phyloP scores from a whole-genome alignment of 2,329 filamentous ascomycete genomes.

The Apiospora pterosperma region DNA sequence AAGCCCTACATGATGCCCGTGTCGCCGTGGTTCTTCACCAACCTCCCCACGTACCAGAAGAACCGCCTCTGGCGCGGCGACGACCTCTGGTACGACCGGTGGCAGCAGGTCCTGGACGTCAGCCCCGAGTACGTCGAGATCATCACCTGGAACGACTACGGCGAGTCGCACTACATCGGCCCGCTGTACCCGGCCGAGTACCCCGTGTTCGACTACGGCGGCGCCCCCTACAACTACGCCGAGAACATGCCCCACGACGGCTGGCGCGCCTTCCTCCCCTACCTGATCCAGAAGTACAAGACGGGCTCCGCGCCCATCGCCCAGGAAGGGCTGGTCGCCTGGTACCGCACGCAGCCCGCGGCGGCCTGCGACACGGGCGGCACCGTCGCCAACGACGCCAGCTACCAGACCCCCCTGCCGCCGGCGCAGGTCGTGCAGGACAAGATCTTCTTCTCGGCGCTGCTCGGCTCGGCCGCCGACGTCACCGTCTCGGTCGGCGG shows the following conservation, averaged over 20 bases:
- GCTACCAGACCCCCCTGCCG: background rate
- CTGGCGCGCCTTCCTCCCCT: background rate
- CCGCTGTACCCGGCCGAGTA: background rate
- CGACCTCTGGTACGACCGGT: constrained; percentile 53
- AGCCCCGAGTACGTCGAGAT: constrained; percentile 44
- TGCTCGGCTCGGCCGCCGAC: background rate
- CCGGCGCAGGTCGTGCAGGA: background rate
- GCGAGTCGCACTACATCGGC: constrained; percentile 55
- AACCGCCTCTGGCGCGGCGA: constrained; percentile 56
- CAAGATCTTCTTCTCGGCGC: background rate
- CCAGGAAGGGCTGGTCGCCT: constrained; percentile 34
- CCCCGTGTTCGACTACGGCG: constrained; percentile 18
- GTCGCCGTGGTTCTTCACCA: constrained; percentile 10
- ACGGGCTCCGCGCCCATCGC: constrained; percentile 30
- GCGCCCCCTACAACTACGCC: background rate
- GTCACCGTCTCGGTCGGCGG: background rate
- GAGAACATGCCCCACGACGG: constrained; percentile 1
- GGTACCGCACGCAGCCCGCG: constrained; percentile 32
- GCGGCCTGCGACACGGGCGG: background rate
- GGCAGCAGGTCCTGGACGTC: constrained; percentile 48
- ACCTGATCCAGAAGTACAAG: constrained; percentile 48
- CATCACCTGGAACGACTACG: constrained; percentile 51
- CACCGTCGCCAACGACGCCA: background rate
- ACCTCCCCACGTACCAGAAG: constrained; percentile 42
- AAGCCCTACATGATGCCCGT: constrained; percentile 12